Conservation (phyloP, 768 basidiomycete genomes). For the Amanita rimosa region DNA sequence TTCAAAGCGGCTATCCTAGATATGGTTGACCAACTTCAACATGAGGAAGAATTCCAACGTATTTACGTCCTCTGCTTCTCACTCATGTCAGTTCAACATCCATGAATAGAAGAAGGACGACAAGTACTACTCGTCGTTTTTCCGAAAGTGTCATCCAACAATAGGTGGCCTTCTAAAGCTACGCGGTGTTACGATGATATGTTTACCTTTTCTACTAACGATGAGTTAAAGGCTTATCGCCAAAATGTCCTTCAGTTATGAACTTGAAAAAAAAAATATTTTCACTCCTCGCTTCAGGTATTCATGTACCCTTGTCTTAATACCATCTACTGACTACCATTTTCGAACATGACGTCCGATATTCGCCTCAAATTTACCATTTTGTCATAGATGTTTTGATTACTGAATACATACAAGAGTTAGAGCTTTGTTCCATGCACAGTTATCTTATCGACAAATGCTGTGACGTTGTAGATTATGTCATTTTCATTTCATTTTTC, state of each 20-base stretch:
- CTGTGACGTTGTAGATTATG: not conserved
- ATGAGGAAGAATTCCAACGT: no score
- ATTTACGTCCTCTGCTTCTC: no score
- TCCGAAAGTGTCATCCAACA: not conserved
- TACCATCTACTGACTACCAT: no score
- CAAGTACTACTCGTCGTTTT: not conserved
- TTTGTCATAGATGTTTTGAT: no score
- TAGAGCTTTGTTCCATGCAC: not conserved
- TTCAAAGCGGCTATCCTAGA: no score
- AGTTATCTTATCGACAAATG: not conserved
- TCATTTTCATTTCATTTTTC: not conserved
- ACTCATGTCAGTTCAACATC: not conserved
- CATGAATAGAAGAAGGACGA: no score
- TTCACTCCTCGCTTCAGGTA: no score
- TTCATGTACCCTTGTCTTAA: not conserved
- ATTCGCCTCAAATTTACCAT: not conserved
- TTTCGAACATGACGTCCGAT: no score
- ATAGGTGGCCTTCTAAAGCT: not conserved
- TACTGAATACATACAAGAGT: not conserved
- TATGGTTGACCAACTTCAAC: no score
- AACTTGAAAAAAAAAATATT: no score
- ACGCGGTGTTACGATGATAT: no score
- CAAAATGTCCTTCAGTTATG: not conserved
- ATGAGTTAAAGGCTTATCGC: not conserved
- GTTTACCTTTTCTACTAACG: not conserved